Conservation (phyloP, 306 rosid genomes). For the Malus sylvestris region DNA sequence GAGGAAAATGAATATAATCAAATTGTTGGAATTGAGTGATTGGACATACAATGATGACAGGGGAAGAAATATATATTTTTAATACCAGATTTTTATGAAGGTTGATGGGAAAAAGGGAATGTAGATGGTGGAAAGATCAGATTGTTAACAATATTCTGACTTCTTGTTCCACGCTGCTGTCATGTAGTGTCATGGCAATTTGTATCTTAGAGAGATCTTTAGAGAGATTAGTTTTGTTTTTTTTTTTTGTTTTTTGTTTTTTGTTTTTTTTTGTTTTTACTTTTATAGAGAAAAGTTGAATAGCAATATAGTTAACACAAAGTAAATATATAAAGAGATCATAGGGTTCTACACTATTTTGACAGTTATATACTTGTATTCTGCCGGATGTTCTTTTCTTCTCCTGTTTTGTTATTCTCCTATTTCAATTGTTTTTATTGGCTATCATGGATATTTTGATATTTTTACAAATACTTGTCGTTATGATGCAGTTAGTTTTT, state of each 20-base stretch:
- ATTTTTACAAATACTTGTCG: constrained; percentile 13
- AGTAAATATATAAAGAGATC: not conserved
- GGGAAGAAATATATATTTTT: not conserved
- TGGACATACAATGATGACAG: not conserved
- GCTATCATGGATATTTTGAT: constrained; percentile 16
- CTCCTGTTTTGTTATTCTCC: not conserved
- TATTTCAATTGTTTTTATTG: not conserved
- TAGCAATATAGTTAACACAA: not conserved
- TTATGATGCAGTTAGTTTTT: constrained; percentile 65
- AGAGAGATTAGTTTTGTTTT: too few relatives aligned
- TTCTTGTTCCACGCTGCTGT: not conserved
- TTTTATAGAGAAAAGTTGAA: not conserved
- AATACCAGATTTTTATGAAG: not conserved
- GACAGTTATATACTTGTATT: not conserved
- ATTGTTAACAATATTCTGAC: not conserved
- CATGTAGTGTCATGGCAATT: not conserved
- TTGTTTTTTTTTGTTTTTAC: not conserved
- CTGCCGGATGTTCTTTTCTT: not conserved
- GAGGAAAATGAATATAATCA: not conserved
- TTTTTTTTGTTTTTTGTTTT: too few relatives aligned
- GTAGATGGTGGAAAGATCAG: not conserved
- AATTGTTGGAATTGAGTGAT: not conserved
- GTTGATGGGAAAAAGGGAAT: not conserved
- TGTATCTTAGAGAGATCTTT: too few relatives aligned
- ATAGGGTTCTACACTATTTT: not conserved